Conservation (phyloP, 371 early-diverging fungal species). For the Lichtheimia corymbifera region DNA sequence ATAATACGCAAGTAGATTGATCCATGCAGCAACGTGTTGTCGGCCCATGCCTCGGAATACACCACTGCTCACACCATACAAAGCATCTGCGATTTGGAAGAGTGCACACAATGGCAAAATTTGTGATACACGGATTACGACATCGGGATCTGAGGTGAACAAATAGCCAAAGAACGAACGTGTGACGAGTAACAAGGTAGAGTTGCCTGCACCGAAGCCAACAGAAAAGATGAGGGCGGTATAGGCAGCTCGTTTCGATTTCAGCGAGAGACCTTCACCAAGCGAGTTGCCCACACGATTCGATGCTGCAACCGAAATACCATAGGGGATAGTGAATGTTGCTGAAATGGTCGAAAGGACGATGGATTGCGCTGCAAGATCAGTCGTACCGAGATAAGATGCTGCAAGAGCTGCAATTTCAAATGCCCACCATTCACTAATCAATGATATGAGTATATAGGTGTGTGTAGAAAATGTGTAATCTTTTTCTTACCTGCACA, state of each 20-base stretch:
- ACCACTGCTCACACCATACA: conserved; percentile 71
- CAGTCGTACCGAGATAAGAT: conserved; percentile 69
- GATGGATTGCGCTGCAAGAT: conserved; percentile 78
- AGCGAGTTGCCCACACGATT: conserved; percentile 76
- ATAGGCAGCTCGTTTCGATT: conserved; percentile 46
- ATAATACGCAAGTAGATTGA: conserved; percentile 71
- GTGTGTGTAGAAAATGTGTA: conserved; percentile 61
- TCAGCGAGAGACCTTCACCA: conserved; percentile 37
- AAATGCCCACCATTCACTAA: conserved; percentile 69
- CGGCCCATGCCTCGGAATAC: conserved; percentile 74
- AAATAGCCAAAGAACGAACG: conserved; percentile 58
- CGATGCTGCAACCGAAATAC: conserved; percentile 68
- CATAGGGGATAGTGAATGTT: conserved; percentile 70
- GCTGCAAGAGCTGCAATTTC: conserved; percentile 80
- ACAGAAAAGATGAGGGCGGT: conserved; percentile 51
- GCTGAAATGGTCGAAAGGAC: conserved; percentile 70
- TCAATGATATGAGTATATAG: conserved; percentile 61
- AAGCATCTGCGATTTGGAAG: conserved; percentile 74
- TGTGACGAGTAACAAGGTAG: conserved; percentile 35
- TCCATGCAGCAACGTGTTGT: conserved; percentile 70
- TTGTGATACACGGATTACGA: conserved; percentile 65
- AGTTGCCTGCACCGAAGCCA: conserved; percentile 43
- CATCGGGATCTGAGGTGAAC: conserved; percentile 69
- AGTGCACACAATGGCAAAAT: conserved; percentile 79
- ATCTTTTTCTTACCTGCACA: conserved; percentile 57